Evolutionary conservation across 371 early-diverging fungal species (phyloP).

Genomic region (Syncephalastrum sp.): DNA sequence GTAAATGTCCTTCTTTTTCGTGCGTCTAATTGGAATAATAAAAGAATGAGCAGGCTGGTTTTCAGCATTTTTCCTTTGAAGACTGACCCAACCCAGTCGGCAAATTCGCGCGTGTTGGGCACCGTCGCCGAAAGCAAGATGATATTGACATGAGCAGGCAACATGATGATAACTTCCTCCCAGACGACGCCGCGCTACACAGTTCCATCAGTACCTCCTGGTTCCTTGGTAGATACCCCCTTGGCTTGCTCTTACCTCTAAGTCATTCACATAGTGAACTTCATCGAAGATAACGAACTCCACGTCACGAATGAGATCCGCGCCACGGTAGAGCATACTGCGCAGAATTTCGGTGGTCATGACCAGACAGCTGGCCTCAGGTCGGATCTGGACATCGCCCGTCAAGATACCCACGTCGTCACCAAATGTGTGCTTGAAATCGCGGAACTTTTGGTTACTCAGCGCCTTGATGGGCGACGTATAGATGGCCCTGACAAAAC

Average conservation of each 20-base stretch:
- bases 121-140: conserved; percentile 98
- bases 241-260: conserved; percentile 56
- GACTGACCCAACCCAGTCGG: conserved; percentile 96
- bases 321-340: conserved; percentile 97
- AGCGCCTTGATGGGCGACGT: conserved; percentile 99
- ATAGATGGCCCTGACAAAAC: conserved; percentile 81
- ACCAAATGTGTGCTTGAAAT: conserved; percentile 91
- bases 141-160: conserved; percentile 92
- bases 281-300: conserved; percentile 99
- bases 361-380: conserved; percentile 94
- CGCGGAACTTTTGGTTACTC: conserved; percentile 99
- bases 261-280: conserved; percentile 98
- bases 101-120: conserved; percentile 99
- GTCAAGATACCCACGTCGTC: conserved; percentile 98
- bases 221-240: neutral
- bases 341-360: conserved; percentile 99
- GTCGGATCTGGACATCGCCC: conserved; percentile 98
- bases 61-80: no score
- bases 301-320: conserved; percentile 95
- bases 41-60: neutral
- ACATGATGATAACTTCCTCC: conserved; percentile 99
- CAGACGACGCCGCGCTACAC: conserved; percentile 97
- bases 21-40: conserved; percentile 59
- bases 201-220: neutral
- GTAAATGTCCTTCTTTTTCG: conserved; percentile 95